Percentiles rank a stretch among this genome's conserved stretches.
Evolutionary conservation across 768 basidiomycete genomes (phyloP).

Genomic region (Cystofilobasidium ferigula): DNA sequence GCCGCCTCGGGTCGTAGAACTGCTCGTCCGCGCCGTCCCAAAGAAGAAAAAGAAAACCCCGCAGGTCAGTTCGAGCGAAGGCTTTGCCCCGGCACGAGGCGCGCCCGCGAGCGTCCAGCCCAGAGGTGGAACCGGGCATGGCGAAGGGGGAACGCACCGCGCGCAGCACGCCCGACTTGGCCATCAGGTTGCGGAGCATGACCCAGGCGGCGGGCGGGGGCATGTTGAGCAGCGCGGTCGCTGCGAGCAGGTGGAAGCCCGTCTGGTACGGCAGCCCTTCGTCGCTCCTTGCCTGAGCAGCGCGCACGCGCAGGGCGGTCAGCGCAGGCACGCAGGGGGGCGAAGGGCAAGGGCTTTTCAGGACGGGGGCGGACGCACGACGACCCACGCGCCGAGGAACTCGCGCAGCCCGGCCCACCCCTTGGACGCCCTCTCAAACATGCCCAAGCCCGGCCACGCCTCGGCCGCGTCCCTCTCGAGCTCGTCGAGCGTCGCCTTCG

Average conservation of each 20-base stretch:
- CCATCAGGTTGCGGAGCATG: conserved; percentile 17
- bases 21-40: too few relatives aligned
- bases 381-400: conserved; percentile 24
- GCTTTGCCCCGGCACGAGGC: too few relatives aligned
- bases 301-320: too few relatives aligned
- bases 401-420: conserved; percentile 17
- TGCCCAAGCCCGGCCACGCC: conserved; percentile 9
- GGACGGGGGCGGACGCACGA: neutral
- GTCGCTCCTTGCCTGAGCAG: conserved; percentile 17
- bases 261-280: conserved; percentile 20
- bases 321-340: neutral
- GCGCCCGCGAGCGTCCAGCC: too few relatives aligned
- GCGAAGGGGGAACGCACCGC: too few relatives aligned
- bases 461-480: conserved; percentile 7
- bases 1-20: conserved; percentile 12
- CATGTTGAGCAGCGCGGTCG: conserved; percentile 22
- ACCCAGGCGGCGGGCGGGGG: conserved; percentile 12
- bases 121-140: too few relatives aligned
- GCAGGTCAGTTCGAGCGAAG: too few relatives aligned
- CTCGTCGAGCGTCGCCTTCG: neutral
- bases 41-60: too few relatives aligned
- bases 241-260: conserved; percentile 21
- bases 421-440: conserved; percentile 8
- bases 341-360: neutral
- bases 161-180: conserved; percentile 16